Evolutionary conservation across 176 grass and related monocot species (phyloP).

Genomic region (Saccharum officinarum): DNA sequence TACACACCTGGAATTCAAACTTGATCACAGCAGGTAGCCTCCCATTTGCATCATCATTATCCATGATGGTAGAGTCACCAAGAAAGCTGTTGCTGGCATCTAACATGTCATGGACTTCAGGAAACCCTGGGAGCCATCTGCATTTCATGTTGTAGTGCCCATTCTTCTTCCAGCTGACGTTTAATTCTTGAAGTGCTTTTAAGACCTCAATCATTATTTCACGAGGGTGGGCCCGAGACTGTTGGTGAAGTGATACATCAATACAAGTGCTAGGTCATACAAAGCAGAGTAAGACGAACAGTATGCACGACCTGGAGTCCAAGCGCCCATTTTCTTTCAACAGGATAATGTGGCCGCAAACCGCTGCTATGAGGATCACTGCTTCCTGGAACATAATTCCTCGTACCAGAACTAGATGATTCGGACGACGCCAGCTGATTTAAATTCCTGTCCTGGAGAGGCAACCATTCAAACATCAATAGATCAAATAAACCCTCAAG

Average conservation of each 20-base stretch:
- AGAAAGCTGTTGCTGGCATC: constrained; percentile 56
- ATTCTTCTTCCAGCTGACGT: constrained; percentile 95
- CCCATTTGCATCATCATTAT: constrained; percentile 54
- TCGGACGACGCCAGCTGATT: constrained; percentile 34
- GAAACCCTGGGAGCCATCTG: constrained; percentile 51
- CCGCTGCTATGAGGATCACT: constrained; percentile 57
- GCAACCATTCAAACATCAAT: constrained; percentile 19
- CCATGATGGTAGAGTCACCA: constrained; percentile 60
- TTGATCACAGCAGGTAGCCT: constrained; percentile 64
- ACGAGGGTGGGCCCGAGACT: constrained; percentile 88
- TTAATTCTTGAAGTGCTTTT: constrained; percentile 88
- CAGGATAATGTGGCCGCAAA: constrained; percentile 48
- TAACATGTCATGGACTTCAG: constrained; percentile 53
- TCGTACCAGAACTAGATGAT: constrained; percentile 32
- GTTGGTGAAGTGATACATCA: constrained; percentile 40
- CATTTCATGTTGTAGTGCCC: constrained; percentile 99
- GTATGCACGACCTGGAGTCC: constrained; percentile 81
- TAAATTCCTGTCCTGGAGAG: constrained; percentile 43
- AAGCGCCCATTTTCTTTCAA: constrained; percentile 98
- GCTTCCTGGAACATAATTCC: constrained; percentile 50
- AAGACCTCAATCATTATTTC: constrained; percentile 96
- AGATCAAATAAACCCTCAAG: constrained; percentile 1
- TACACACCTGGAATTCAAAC: constrained; percentile 92
- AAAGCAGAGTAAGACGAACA: constrained; percentile 22
- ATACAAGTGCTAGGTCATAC: constrained; percentile 18